These are phyloP conservation scores for Agaricus bisporus DNA, from an alignment of 768 basidiomycete genomes.

Conservation along the genomic window DNA sequence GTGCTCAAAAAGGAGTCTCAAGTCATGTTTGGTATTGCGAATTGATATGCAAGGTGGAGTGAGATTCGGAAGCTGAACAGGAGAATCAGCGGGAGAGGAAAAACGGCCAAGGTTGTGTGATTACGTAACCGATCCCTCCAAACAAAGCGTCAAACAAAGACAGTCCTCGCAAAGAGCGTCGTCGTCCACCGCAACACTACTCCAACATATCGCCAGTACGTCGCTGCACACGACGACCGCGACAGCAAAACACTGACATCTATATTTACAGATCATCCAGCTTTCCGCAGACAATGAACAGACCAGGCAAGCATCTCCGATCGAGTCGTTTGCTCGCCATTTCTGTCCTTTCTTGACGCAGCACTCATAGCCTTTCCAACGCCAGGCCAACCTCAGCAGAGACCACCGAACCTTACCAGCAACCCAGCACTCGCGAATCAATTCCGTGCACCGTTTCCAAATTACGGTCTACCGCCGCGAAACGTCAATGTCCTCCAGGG, in stretches of 20 bases:
- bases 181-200: conserved; percentile 16
- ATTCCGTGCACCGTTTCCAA: conserved; percentile 52
- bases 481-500: conserved; percentile 44
- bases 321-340: conserved; percentile 7
- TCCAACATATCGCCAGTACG: conserved; percentile 18
- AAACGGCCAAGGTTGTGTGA: not conserved
- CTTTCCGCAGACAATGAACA: conserved; percentile 46
- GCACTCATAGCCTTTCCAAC: conserved; percentile 19
- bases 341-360: conserved; percentile 8
- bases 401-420: conserved; percentile 69
- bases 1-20: too few relatives aligned
- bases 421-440: conserved; percentile 57
- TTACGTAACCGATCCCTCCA: conserved; percentile 23
- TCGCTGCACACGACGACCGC: not conserved
- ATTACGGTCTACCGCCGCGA: conserved; percentile 58
- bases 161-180: conserved; percentile 10
- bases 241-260: not conserved
- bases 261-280: not conserved
- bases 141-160: conserved; percentile 39
- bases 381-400: conserved; percentile 75
- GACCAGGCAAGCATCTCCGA: conserved; percentile 41
- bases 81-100: not conserved
- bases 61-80: not conserved
- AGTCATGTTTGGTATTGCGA: too few relatives aligned
- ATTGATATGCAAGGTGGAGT: not conserved